Evolutionary conservation across 306 rosid genomes (phyloP).

Genomic region (Begonia masoniana): DNA sequence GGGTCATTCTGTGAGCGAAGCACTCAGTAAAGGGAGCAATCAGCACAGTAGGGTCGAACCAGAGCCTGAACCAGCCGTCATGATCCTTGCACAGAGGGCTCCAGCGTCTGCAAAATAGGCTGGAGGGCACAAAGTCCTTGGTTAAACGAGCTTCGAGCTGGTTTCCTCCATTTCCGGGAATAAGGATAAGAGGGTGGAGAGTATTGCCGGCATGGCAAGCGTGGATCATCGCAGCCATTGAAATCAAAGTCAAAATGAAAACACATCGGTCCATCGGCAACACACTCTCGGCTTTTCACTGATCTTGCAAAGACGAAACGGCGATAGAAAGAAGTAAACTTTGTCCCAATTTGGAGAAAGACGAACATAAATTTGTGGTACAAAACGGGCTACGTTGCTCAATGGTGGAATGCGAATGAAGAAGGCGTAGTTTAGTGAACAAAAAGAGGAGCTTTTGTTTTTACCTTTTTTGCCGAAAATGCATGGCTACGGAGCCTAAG

Average conservation of each 20-base stretch:
- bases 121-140: conserved; percentile 32
- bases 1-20: conserved; percentile 81
- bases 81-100: conserved; percentile 33
- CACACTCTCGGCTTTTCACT: not conserved
- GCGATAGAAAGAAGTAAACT: no score
- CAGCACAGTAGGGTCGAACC: conserved; percentile 67
- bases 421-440: no score
- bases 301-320: not conserved
- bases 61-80: conserved; percentile 74
- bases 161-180: conserved; percentile 88
- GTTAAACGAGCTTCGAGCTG: conserved; percentile 68
- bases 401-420: no score
- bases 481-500: no score
- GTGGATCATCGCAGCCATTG: conserved; percentile 28
- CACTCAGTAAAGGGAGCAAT: conserved; percentile 61
- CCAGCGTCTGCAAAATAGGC: conserved; percentile 49
- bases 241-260: conserved; percentile 7
- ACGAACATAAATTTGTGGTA: no score
- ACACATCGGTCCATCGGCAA: not conserved
- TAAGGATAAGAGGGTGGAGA: conserved; percentile 54
- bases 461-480: no score
- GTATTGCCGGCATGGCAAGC: conserved; percentile 26
- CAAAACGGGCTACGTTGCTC: no score
- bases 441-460: no score
- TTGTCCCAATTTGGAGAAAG: no score